These are phyloP conservation scores for Diaporthe nobilis DNA, from an alignment of 2,329 filamentous ascomycete species.

Conservation along the genomic window DNA sequence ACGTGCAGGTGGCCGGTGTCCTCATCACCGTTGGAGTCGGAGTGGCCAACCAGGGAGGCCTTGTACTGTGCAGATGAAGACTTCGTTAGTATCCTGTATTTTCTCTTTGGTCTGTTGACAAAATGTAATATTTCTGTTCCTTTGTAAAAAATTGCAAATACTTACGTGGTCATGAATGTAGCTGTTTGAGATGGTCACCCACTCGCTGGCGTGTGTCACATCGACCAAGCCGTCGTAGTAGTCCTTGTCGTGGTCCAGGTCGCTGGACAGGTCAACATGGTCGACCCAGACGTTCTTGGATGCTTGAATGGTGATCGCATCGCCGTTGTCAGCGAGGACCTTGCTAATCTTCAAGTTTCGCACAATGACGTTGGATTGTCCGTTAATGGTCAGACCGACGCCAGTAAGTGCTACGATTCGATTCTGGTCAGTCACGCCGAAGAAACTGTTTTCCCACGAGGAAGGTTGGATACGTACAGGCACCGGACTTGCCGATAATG, in stretches of 20 bases:
- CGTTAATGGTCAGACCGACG: constrained; percentile 67
- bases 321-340: constrained; percentile 68
- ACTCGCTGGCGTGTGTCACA: constrained; percentile 74
- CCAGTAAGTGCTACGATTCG: constrained; percentile 52
- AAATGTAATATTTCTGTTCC: accelerated
- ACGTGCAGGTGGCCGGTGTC: constrained; percentile 74
- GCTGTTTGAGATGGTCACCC: constrained; percentile 64
- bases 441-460: neutral
- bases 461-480: constrained; percentile 39
- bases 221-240: constrained; percentile 79
- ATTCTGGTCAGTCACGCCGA: neutral
- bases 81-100: neutral
- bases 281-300: constrained; percentile 76
- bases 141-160: neutral
- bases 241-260: constrained; percentile 74
- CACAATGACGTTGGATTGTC: constrained; percentile 71
- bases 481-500: constrained; percentile 60
- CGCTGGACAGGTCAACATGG: constrained; percentile 75
- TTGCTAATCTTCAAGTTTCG: constrained; percentile 73
- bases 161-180: constrained; percentile 63
- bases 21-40: constrained; percentile 68
- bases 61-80: constrained; percentile 55
- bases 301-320: constrained; percentile 71
- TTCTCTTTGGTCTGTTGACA: neutral
- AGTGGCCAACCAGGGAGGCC: constrained; percentile 72